Percentiles rank a stretch among this genome's conserved stretches.
These are phyloP conservation scores for Daedaleopsis nitida DNA, from an alignment of 768 basidiomycete genomes.

Conservation along the genomic window DNA sequence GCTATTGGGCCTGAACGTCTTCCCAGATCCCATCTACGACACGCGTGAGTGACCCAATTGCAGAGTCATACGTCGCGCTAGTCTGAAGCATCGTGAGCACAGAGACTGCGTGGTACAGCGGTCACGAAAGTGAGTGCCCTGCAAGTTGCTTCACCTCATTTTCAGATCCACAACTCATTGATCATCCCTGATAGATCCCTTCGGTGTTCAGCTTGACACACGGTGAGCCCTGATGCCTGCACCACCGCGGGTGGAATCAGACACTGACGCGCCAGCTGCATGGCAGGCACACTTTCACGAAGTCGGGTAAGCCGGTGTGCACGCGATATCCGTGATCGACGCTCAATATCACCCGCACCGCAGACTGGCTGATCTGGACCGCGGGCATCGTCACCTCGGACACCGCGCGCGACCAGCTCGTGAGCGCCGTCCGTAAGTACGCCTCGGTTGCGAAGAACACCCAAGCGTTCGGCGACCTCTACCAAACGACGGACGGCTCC, in stretches of 20 bases:
- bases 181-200: constrained; percentile 24
- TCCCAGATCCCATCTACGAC: constrained; percentile 37
- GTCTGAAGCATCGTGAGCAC: not conserved
- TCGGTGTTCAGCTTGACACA: constrained; percentile 38
- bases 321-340: not conserved
- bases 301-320: not conserved
- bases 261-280: not conserved
- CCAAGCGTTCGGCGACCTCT: constrained; percentile 46
- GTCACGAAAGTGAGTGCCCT: constrained; percentile 28
- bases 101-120: constrained; percentile 40
- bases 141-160: not conserved
- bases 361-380: constrained; percentile 41
- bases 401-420: constrained; percentile 32
- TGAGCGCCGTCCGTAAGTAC: constrained; percentile 31
- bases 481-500: constrained; percentile 51
- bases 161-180: too few species aligned
- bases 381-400: constrained; percentile 32
- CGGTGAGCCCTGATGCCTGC: not conserved
- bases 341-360: not conserved
- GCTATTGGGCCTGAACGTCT: constrained; percentile 37
- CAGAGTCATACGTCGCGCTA: not conserved
- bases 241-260: not conserved
- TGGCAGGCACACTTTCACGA: not conserved
- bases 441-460: constrained; percentile 29
- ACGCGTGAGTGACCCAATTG: constrained; percentile 29